phyloP scores from a whole-genome alignment of 352 stramenopile genomes.

The Globisporangium okanoganense region DNA sequence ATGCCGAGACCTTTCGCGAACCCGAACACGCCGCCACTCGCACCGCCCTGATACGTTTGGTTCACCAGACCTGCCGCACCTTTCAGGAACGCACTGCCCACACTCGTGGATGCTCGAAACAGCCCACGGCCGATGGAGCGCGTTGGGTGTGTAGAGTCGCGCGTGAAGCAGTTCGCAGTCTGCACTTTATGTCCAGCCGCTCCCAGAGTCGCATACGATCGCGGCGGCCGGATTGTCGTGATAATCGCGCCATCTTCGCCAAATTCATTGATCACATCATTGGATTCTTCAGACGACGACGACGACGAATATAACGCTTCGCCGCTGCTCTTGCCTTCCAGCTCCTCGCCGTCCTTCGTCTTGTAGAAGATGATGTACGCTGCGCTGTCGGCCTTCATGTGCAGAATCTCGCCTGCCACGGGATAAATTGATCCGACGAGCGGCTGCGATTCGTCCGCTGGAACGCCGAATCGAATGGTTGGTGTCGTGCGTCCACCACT shows the following conservation, averaged over 20 bases:
- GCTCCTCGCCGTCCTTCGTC: slow-evolving; percentile 35
- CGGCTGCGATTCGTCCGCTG: slow-evolving; percentile 57
- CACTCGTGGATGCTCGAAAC: slow-evolving; percentile 82
- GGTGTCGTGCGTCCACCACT: slow-evolving; percentile 53
- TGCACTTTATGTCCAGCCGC: slow-evolving; percentile 84
- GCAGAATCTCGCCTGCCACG: slow-evolving; percentile 66
- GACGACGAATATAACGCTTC: slow-evolving; percentile 44
- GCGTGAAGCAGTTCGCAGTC: slow-evolving; percentile 83
- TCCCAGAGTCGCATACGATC: slow-evolving; percentile 76
- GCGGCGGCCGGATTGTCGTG: slow-evolving; percentile 29
- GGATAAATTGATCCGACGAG: slow-evolving; percentile 67
- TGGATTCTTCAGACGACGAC: slow-evolving; percentile 43
- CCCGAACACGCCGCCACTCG: slow-evolving; percentile 79
- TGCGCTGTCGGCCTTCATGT: slow-evolving; percentile 65
- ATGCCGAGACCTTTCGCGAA: slow-evolving; percentile 87
- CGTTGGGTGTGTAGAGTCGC: slow-evolving; percentile 75
- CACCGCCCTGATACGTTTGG: slow-evolving; percentile 84
- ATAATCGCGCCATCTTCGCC: slow-evolving; percentile 29
- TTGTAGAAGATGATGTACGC: slow-evolving; percentile 91
- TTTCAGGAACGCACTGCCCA: slow-evolving; percentile 82
- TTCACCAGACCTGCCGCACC: slow-evolving; percentile 76
- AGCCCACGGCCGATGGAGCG: slow-evolving; percentile 74
- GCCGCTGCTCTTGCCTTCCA: slow-evolving; percentile 22
- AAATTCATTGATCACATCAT: slow-evolving; percentile 28
- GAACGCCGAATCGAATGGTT: slow-evolving; percentile 47